Conservation (phyloP, 2,329 filamentous ascomycete genomes). For the Raffaelea arxii region DNA sequence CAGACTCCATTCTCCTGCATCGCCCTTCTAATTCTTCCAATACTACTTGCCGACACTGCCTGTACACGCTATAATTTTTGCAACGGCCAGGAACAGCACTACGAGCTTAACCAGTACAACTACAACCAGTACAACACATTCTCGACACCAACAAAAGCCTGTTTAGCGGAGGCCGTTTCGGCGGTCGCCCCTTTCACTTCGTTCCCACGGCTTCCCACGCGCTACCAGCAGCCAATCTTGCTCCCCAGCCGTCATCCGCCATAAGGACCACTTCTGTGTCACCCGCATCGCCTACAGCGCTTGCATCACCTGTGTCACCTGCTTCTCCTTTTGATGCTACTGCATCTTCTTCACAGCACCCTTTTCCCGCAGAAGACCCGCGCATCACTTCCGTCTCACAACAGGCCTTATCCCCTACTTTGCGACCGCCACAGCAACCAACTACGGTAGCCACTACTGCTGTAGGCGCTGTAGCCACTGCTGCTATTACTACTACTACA, state of each 20-base stretch:
- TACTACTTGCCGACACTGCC: not conserved
- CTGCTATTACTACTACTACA: not conserved
- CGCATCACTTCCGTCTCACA: slow-evolving; percentile 18
- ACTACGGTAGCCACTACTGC: slow-evolving; percentile 6
- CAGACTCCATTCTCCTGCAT: not conserved
- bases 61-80: not conserved
- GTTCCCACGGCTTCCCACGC: slow-evolving; percentile 40
- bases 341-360: not conserved
- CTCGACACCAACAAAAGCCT: not conserved
- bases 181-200: slow-evolving; percentile 31
- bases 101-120: no score
- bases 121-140: no score
- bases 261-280: slow-evolving; percentile 9
- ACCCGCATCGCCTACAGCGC: slow-evolving; percentile 4
- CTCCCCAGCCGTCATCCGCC: slow-evolving; percentile 7
- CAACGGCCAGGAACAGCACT: not conserved
- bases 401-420: slow-evolving; percentile 22
- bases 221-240: slow-evolving; percentile 15
- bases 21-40: not conserved
- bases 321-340: not conserved
- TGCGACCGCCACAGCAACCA: slow-evolving; percentile 11
- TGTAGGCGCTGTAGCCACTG: not conserved
- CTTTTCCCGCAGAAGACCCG: slow-evolving; percentile 3
- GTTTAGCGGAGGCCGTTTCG: slow-evolving; percentile 30
- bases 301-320: slow-evolving; percentile 1